Evolutionary conservation across 257 asterid species (phyloP).

Genomic region (Nicotiana tabacum): DNA sequence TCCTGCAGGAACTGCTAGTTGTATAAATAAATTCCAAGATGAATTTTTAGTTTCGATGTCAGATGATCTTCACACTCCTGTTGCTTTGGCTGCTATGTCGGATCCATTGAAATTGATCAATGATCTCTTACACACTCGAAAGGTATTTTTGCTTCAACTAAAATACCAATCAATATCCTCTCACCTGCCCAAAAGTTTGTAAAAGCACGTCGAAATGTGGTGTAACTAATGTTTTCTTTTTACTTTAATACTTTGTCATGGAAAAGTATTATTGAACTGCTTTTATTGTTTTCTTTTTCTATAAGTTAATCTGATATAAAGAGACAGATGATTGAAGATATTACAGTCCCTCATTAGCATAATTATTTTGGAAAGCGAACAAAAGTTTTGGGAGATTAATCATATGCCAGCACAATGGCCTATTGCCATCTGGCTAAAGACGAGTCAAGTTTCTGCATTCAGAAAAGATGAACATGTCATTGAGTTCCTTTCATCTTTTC

Average conservation of each 20-base stretch:
- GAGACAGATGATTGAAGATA: not conserved
- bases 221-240: not conserved
- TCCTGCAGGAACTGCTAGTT: conserved; percentile 51
- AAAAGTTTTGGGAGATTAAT: not conserved
- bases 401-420: not conserved
- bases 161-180: not conserved
- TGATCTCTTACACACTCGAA: conserved; percentile 82
- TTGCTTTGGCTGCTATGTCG: conserved; percentile 85
- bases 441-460: not conserved
- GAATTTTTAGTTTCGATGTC: conserved; percentile 69
- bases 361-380: not conserved
- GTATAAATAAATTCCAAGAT: conserved; percentile 59
- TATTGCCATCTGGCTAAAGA: not conserved
- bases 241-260: not conserved
- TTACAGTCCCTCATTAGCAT: not conserved
- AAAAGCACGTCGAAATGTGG: not conserved
- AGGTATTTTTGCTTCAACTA: conserved; percentile 43
- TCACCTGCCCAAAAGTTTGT: not conserved
- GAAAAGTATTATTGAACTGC: not conserved
- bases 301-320: not conserved
- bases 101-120: conserved; percentile 84
- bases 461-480: not conserved
- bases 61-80: conserved; percentile 88
- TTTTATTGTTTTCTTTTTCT: not conserved
- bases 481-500: not conserved